Percentiles rank a stretch among this genome's conserved stretches.
Evolutionary conservation across 805 yeast genomes (phyloP).

Genomic region (Saccharomycopsis sp.): DNA sequence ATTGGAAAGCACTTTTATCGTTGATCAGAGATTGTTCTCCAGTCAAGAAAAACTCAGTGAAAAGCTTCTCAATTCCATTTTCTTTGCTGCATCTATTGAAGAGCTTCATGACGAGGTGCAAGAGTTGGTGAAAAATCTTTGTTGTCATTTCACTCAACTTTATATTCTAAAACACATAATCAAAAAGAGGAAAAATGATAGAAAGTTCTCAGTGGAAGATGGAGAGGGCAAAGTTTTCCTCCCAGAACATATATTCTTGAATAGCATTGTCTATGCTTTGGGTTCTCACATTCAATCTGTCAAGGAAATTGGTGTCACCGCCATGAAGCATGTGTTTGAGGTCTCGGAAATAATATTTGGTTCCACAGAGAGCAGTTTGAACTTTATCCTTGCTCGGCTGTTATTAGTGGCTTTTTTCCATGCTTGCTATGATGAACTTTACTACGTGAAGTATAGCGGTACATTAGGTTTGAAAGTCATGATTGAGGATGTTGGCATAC

Average conservation of each 20-base stretch:
- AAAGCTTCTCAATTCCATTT: constrained; percentile 58
- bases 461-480: constrained; percentile 71
- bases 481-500: constrained; percentile 57
- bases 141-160: constrained; percentile 71
- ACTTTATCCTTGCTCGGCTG: constrained; percentile 65
- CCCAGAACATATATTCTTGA: constrained; percentile 59
- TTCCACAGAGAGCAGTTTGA: constrained; percentile 49
- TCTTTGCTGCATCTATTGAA: constrained; percentile 66
- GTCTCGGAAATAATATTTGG: constrained; percentile 56
- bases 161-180: constrained; percentile 67
- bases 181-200: constrained; percentile 55
- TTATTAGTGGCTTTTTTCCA: constrained; percentile 79
- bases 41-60: constrained; percentile 59
- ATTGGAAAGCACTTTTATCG: constrained; percentile 35
- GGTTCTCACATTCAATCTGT: constrained; percentile 69
- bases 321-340: constrained; percentile 52
- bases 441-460: constrained; percentile 82
- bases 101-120: constrained; percentile 65
- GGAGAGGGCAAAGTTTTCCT: constrained; percentile 69
- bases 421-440: constrained; percentile 82
- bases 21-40: constrained; percentile 40
- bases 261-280: constrained; percentile 70
- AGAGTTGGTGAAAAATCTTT: constrained; percentile 49
- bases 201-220: constrained; percentile 67
- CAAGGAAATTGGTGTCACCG: constrained; percentile 58